Base-by-base conservation (phyloP, 345 rosid genomes). In the Dipteronia sinensis region DNA sequence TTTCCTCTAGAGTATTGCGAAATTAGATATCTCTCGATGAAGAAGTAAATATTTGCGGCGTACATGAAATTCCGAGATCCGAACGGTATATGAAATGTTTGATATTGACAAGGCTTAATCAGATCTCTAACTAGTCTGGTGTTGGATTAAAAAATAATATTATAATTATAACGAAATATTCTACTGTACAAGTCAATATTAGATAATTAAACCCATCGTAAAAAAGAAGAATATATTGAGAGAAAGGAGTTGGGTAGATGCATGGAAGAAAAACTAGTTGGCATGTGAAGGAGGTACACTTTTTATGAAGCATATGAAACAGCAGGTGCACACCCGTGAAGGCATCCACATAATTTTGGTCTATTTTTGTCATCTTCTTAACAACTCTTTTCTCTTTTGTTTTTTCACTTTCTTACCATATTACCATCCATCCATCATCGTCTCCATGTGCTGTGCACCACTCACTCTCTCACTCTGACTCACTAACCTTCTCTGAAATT, bases 271-370 rank as follows among this genome's bases (percentile, higher is more conserved):
- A 49, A 49, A 49, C 8, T 4, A 15, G 58, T 5, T 3, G n/a
- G 7, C 58, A 53, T 53, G 58, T 53, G 58, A 53, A 53, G n/a
- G 12, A 49, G 17, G 10, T 1, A 49, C 13, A 49, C 47, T 16
- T 11, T 42, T 73, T 58, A 4, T 76, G 27, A 27, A 27, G 27
- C 1, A 27, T 56, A 29, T 42, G 9, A 42, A 42, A 42, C 44
- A 49, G 70, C 76, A n/a, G 46, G 61, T 61, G 76, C 10, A 42
- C n/a, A 76, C 77, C 87, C 89, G 87, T 83, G 88, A 86, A 67
- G 55, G 68, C 44, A 12, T 34, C 44, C 10, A 6, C 4, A 17
- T 65, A 10, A 67, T 20, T 44, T 69, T 68, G 61, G 3, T 49
- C 19, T 49, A 19, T 20, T 6, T 81, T 77, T 76, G 82, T 80